Conservation (phyloP, 768 basidiomycete genomes). For the Peribolospora baueri region DNA sequence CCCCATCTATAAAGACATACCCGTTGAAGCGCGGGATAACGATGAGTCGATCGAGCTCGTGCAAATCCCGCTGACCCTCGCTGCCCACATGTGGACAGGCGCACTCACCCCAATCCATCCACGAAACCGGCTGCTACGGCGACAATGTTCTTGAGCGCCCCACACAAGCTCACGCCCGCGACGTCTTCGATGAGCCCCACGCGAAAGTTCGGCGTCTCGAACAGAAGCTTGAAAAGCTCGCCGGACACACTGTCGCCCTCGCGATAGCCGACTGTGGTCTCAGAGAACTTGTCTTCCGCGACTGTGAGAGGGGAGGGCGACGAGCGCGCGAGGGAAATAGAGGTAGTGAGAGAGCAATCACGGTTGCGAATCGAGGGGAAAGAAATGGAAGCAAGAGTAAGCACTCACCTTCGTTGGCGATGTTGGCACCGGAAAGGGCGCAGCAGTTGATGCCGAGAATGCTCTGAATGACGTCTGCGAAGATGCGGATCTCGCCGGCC, state of each 20-base stretch:
- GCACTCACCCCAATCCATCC: conserved; percentile 23
- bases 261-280: conserved; percentile 27
- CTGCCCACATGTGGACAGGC: no score
- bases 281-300: conserved; percentile 23
- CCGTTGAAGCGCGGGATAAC: background rate
- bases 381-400: background rate
- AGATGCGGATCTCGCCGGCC: conserved; percentile 22
- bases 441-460: conserved; percentile 22
- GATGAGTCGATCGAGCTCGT: background rate
- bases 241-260: conserved; percentile 16
- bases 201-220: conserved; percentile 22
- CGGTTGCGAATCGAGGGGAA: background rate
- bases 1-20: conserved; percentile 2
- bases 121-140: conserved; percentile 26
- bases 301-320: conserved; percentile 11
- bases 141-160: conserved; percentile 27
- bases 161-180: conserved; percentile 25
- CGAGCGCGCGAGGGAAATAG: background rate
- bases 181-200: conserved; percentile 25
- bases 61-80: conserved; percentile 21
- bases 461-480: conserved; percentile 23
- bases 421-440: conserved; percentile 27
- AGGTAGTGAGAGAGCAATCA: background rate
- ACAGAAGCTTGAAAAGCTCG: conserved; percentile 17
- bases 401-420: conserved; percentile 22